These are phyloP conservation scores for Blakeslea trispora DNA, from an alignment of 371 early-diverging fungal species.

Conservation along the genomic window DNA sequence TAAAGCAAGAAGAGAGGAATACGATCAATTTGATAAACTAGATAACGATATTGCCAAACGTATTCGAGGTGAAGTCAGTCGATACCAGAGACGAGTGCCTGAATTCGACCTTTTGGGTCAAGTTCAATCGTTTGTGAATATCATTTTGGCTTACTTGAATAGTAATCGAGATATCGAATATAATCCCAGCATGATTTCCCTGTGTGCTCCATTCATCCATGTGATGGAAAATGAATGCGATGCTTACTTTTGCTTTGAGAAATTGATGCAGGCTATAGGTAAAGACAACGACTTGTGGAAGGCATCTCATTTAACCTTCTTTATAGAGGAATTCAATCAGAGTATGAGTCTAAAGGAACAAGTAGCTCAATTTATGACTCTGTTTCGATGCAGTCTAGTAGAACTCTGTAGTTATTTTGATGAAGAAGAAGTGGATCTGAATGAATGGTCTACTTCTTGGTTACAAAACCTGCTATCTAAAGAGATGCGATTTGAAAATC, in stretches of 20 bases:
- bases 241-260: constrained; percentile 81
- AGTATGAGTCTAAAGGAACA: constrained; percentile 60
- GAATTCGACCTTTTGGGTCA: constrained; percentile 34
- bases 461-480: constrained; percentile 76
- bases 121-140: constrained; percentile 69
- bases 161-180: constrained; percentile 79
- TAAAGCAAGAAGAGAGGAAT: constrained; percentile 72
- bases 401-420: constrained; percentile 89
- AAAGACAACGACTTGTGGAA: too few relatives aligned
- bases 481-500: constrained; percentile 78
- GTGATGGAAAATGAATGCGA: constrained; percentile 76
- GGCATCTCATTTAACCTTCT: too few relatives aligned
- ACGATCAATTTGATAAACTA: constrained; percentile 75
- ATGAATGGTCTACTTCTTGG: constrained; percentile 93
- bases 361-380: constrained; percentile 81
- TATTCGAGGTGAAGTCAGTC: constrained; percentile 83
- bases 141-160: constrained; percentile 83
- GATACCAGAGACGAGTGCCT: constrained; percentile 67
- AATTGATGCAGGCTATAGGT: constrained; percentile 71
- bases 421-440: constrained; percentile 92
- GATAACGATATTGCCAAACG: constrained; percentile 78
- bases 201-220: constrained; percentile 87
- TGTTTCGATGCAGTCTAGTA: constrained; percentile 74
- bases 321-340: constrained; percentile 64
- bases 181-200: constrained; percentile 69